Conservation (phyloP, 1,284 basidiomycete species). For the Coniophora puteana region DNA sequence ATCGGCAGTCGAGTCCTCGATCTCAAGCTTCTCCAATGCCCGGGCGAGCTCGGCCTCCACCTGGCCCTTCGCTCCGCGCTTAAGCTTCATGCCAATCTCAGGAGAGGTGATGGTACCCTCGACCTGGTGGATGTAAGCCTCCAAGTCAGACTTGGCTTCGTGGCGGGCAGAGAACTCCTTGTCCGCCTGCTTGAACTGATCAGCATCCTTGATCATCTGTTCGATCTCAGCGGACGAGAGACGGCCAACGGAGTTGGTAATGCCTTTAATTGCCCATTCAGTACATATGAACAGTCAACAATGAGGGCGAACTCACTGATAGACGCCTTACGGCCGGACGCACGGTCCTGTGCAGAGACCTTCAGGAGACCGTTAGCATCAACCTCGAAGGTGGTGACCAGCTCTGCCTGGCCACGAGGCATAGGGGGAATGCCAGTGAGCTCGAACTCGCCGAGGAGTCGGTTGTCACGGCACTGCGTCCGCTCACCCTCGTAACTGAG, state of each 20-base stretch:
- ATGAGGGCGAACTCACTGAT: constrained; percentile 64
- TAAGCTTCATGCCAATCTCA: constrained; percentile 95
- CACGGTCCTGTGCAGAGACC: constrained; percentile 92
- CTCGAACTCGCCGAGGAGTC: constrained; percentile 96
- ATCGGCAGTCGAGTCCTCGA: constrained; percentile 88
- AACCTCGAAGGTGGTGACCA: constrained; percentile 95
- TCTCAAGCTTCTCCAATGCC: constrained; percentile 94
- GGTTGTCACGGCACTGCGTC: constrained; percentile 95
- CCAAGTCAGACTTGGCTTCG: constrained; percentile 95
- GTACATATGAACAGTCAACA: not conserved
- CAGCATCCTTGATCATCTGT: constrained; percentile 98
- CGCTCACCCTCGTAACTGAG: constrained; percentile 92
- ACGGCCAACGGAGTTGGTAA: constrained; percentile 95
- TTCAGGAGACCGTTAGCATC: constrained; percentile 96
- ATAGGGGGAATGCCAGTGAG: constrained; percentile 95
- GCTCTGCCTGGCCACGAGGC: constrained; percentile 94
- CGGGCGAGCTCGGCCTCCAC: constrained; percentile 95
- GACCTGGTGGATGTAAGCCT: constrained; percentile 93
- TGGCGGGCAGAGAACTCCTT: constrained; percentile 95
- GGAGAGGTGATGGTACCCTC: constrained; percentile 92
- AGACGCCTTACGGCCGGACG: constrained; percentile 93
- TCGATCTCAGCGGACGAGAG: constrained; percentile 93
- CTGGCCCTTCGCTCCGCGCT: constrained; percentile 89
- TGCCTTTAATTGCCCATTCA: constrained; percentile 44
- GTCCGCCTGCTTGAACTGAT: constrained; percentile 94